A percentile compares a stretch with the other conserved stretches of the same genome.
Evolutionary conservation across 345 rosid genomes (phyloP).

Genomic region (Pseudoturritis turrita): DNA sequence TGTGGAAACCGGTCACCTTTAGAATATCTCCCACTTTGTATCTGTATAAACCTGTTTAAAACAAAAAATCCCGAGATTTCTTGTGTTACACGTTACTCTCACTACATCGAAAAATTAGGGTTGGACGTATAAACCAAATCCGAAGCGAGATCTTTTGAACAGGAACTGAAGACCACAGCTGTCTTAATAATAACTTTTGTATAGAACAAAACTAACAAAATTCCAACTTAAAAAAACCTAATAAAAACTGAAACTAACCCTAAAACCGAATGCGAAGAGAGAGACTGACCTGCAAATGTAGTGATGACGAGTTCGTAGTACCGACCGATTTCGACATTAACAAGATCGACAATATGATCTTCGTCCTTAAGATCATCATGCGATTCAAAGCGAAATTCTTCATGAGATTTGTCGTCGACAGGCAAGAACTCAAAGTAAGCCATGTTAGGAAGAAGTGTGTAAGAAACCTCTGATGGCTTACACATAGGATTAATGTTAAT

Average conservation of each 20-base stretch:
- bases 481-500: constrained; percentile 74
- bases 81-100: constrained; percentile 14
- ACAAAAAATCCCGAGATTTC: background rate
- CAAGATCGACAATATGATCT: constrained; percentile 56
- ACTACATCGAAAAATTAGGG: too few relatives aligned
- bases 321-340: constrained; percentile 60
- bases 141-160: too few relatives aligned
- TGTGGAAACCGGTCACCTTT: constrained; percentile 73
- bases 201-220: too few relatives aligned
- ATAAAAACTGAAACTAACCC: too few relatives aligned
- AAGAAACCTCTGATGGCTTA: constrained; percentile 76
- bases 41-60: constrained; percentile 60
- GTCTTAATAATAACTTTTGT: too few relatives aligned
- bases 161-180: too few relatives aligned
- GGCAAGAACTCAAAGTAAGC: constrained; percentile 90
- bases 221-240: too few relatives aligned
- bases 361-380: constrained; percentile 39
- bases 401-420: constrained; percentile 45
- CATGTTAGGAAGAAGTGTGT: constrained; percentile 89
- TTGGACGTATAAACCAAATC: too few relatives aligned
- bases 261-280: background rate
- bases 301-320: constrained; percentile 86
- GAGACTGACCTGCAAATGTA: constrained; percentile 66
- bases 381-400: constrained; percentile 17
- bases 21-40: constrained; percentile 91